These are phyloP conservation scores for Neospermospora avenae DNA, from an alignment of 2,329 filamentous ascomycete genomes.

Conservation along the genomic window DNA sequence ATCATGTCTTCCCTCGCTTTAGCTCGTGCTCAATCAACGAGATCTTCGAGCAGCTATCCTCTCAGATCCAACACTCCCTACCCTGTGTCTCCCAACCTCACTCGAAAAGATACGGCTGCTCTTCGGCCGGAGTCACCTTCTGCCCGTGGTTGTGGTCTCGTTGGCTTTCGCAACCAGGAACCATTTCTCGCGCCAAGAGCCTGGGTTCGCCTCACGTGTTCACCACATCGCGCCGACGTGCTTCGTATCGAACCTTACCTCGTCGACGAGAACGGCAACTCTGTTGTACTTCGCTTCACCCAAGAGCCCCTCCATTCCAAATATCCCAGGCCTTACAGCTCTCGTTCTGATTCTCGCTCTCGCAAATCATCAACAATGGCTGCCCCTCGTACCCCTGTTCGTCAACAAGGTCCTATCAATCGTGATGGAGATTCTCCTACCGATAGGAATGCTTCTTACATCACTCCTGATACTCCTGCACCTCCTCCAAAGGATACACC, in stretches of 20 bases:
- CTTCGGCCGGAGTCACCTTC: neutral
- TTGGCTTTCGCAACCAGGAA: neutral
- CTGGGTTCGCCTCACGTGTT: neutral
- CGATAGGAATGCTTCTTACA: neutral
- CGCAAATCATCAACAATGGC: neutral
- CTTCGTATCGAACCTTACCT: conserved; percentile 1
- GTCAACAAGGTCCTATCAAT: neutral
- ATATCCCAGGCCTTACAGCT: neutral
- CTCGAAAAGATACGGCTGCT: conserved; percentile 3
- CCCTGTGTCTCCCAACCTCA: neutral
- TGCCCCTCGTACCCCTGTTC: neutral
- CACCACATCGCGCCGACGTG: neutral
- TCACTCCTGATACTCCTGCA: neutral
- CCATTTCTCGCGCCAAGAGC: neutral
- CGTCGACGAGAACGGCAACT: conserved; percentile 1
- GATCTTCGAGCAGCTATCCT: neutral
- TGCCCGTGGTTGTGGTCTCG: neutral
- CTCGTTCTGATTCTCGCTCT: neutral
- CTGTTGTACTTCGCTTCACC: neutral
- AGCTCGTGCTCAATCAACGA: neutral
- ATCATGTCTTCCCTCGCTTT: neutral
- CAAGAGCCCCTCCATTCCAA: neutral
- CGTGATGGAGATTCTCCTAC: neutral
- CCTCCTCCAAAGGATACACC: conserved; percentile 10
- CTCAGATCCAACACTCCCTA: neutral